phyloP scores from a whole-genome alignment of 2,329 filamentous ascomycete genomes.

The Fusarium irregulare region DNA sequence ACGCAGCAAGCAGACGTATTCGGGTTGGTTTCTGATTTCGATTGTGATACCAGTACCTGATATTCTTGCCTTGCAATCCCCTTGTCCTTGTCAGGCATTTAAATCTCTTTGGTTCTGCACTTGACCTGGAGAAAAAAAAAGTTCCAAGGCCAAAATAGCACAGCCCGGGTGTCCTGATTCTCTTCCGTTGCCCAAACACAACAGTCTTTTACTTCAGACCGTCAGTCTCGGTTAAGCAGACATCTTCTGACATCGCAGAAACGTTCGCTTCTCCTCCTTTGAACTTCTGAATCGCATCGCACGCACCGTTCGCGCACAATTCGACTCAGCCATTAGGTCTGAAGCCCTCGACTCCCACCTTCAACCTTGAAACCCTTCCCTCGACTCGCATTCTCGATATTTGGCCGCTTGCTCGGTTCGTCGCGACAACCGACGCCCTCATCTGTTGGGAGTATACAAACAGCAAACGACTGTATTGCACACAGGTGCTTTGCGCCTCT shows the following conservation, averaged over 20 bases:
- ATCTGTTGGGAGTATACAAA: constrained; percentile 37
- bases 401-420: constrained; percentile 26
- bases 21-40: constrained; percentile 15
- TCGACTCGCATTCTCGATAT: constrained; percentile 24
- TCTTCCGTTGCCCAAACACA: constrained; percentile 28
- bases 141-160: constrained; percentile 4
- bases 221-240: constrained; percentile 31
- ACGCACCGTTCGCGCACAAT: constrained; percentile 20
- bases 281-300: constrained; percentile 9
- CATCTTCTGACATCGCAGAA: constrained; percentile 22
- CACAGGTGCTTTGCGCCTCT: constrained; percentile 43
- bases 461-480: constrained; percentile 36
- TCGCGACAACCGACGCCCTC: constrained; percentile 34
- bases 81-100: constrained; percentile 24
- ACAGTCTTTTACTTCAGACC: constrained; percentile 32
- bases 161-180: constrained; percentile 8
- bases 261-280: constrained; percentile 15
- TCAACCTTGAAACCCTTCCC: constrained; percentile 2
- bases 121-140: constrained; percentile 5
- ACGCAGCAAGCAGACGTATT: constrained; percentile 20
- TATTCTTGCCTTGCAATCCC: constrained; percentile 26
- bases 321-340: constrained; percentile 10
- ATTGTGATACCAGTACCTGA: background rate
- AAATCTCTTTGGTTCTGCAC: constrained; percentile 5
- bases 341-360: constrained; percentile 32